These are phyloP conservation scores for Sporothrix curviconia DNA, from an alignment of 2,329 filamentous ascomycete genomes.

Conservation along the genomic window DNA sequence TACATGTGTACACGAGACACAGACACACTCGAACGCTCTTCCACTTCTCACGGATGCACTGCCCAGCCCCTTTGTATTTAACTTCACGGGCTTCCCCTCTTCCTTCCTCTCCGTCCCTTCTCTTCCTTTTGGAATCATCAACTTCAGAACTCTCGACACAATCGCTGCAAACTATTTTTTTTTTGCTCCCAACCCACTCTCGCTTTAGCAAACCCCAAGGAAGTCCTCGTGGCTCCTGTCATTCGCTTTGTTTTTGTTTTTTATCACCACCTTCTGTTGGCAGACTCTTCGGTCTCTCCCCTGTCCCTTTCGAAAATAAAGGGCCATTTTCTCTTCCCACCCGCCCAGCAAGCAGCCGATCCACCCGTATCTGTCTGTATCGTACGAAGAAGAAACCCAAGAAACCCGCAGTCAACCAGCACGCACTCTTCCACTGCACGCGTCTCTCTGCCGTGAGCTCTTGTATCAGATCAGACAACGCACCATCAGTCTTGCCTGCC, in stretches of 20 bases:
- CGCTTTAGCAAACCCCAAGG: constrained; percentile 48
- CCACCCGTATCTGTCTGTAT: constrained; percentile 7
- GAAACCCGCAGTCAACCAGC: neutral
- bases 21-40: constrained; percentile 4
- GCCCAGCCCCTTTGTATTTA: constrained; percentile 16
- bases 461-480: constrained; percentile 3
- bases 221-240: constrained; percentile 72
- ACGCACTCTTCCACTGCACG: neutral
- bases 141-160: constrained; percentile 25
- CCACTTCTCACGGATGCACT: constrained; percentile 8
- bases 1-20: constrained; percentile 4
- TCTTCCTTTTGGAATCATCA: constrained; percentile 7
- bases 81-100: constrained; percentile 15
- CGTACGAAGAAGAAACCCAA: constrained; percentile 1
- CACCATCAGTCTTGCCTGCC: neutral
- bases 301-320: too few relatives aligned
- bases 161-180: constrained; percentile 32
- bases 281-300: neutral
- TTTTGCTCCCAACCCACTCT: constrained; percentile 36
- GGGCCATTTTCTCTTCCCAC: neutral
- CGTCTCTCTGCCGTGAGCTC: too few relatives aligned
- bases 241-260: constrained; percentile 59
- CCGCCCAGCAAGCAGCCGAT: neutral
- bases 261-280: constrained; percentile 14
- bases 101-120: constrained; percentile 16